Evolutionary conservation across 352 stramenopile genomes (phyloP).

Genomic region (Phytophthora fragariaefolia): DNA sequence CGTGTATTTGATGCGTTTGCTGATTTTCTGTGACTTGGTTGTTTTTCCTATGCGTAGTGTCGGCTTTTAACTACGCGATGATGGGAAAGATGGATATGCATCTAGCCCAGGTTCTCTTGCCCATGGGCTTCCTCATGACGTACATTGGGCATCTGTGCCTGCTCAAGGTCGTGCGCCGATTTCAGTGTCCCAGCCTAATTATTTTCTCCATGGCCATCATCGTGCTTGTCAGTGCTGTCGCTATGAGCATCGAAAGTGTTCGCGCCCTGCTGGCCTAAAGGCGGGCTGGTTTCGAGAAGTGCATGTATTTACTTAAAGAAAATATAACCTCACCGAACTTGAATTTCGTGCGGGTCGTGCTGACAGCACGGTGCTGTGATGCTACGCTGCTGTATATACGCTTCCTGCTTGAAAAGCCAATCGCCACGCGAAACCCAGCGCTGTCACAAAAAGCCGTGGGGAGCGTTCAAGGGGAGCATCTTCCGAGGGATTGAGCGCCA

Average conservation of each 20-base stretch:
- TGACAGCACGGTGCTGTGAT: not conserved
- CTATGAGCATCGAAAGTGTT: conserved; percentile 72
- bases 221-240: conserved; percentile 65
- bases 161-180: conserved; percentile 53
- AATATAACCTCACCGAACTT: not conserved
- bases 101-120: conserved; percentile 56
- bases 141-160: conserved; percentile 66
- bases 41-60: conserved; percentile 41
- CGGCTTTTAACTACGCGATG: conserved; percentile 64
- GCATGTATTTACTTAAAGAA: conserved; percentile 1
- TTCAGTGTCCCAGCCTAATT: conserved; percentile 72
- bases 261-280: conserved; percentile 34
- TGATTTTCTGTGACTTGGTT: not conserved
- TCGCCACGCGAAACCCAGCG: not conserved
- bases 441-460: not conserved
- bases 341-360: no score
- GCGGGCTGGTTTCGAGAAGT: not conserved
- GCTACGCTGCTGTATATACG: not conserved
- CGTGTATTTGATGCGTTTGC: not conserved
- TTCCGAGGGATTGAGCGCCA: not conserved
- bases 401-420: not conserved
- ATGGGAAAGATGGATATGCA: conserved; percentile 58
- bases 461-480: no score
- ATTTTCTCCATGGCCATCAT: conserved; percentile 77
- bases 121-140: conserved; percentile 68